Evolutionary conservation across 208 protist species (phyloP), one percentile per base, ranked within the genome.

Genomic region (Leptomonas seymouri): DNA sequence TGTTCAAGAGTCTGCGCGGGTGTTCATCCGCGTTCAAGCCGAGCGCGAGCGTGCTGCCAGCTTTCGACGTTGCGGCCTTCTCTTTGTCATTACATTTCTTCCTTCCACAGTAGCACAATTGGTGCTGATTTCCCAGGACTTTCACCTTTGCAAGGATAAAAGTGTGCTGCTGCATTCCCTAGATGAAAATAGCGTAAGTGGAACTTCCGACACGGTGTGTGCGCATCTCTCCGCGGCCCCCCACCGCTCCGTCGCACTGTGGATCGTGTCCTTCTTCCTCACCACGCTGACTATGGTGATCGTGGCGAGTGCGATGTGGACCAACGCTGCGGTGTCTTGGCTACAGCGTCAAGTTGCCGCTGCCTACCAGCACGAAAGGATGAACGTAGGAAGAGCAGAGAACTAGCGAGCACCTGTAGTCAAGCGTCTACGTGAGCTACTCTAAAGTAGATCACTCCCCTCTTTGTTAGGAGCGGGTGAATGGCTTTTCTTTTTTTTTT

Each of bases 201-300:
- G 14, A 21, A 21, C 14, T 31, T 14, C 28, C 16, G 16, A 23
- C 15, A 28, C 28, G 15, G 51, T 39, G 25, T 15, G 28, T 20
- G 51, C 56, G 0, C 23, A 34, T 11, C 23, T 41, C 30, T 39
- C 18, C 44, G 36, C 44, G 16, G 28, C 58, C 4, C 27, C 44
- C 2, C 27, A 55, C 5, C 30, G 46, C 8, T 65, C 42, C 28
- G 60, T 44, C 4, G 60, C 31, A 25, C 31, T 65, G 46, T 53
- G 60, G 60, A 65, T 65, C 27, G 60, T 65, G 46, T 44, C 60
- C 12, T 55, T 65, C 25, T 3, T 44, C 20, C 60, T 65, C 30
- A 65, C 46, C 4, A 65, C 45, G 31, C n/a, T n/a, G 60, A 5
- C 46, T 0, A 55, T 65, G 46, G 44, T 55, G n/a, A n/a, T 65